phyloP scores from a whole-genome alignment of 1,284 basidiomycete species.

The Cutaneotrichosporon mucoides region DNA sequence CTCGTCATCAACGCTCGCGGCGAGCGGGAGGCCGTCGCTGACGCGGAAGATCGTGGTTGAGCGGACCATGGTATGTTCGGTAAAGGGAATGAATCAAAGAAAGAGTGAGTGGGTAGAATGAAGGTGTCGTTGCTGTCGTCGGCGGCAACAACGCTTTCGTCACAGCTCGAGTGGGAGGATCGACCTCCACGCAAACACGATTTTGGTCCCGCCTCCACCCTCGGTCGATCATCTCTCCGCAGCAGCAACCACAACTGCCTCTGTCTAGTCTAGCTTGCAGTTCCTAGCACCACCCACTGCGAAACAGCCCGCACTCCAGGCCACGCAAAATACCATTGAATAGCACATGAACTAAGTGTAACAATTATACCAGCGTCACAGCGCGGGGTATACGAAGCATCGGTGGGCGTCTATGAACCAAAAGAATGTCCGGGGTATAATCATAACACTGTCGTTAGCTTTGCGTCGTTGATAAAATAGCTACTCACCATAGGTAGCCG shows the following conservation, averaged over 20 bases:
- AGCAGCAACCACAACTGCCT: no score
- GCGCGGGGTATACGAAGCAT: neutral
- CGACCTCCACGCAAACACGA: no score
- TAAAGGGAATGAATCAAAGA: neutral
- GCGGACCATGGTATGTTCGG: constrained; percentile 64
- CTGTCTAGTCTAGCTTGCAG: no score
- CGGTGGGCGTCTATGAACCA: constrained; percentile 1
- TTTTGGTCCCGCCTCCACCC: no score
- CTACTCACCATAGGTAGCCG: constrained; percentile 64
- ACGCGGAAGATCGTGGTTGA: constrained; percentile 87
- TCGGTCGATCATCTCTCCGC: no score
- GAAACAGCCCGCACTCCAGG: neutral
- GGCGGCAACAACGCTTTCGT: no score
- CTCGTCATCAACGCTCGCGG: constrained; percentile 93
- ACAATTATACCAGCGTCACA: neutral
- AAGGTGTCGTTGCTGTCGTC: no score
- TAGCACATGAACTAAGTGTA: constrained; percentile 5
- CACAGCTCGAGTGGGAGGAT: no score
- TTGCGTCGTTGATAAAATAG: no score
- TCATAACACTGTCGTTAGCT: constrained; percentile 3
- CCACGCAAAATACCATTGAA: neutral
- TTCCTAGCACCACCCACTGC: no score
- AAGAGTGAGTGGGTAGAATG: no score
- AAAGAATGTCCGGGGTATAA: constrained; percentile 1
- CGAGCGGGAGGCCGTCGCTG: constrained; percentile 85